These are phyloP conservation scores for Fusarium continuum DNA, from an alignment of 2,329 filamentous ascomycete genomes.

Conservation along the genomic window DNA sequence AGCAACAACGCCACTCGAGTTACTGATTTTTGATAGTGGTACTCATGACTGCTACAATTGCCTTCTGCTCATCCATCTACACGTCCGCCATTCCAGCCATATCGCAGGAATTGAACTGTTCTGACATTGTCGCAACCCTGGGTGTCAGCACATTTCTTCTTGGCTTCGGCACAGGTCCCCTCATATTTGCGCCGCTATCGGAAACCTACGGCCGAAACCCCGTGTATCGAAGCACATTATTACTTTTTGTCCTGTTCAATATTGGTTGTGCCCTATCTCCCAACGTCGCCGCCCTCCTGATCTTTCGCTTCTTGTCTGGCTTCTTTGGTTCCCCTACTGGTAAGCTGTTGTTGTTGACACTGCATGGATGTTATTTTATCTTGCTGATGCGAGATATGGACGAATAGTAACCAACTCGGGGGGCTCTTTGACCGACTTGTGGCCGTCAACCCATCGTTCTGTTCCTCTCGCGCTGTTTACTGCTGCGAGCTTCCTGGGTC, in stretches of 20 bases:
- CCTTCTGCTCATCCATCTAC: slow-evolving; percentile 43
- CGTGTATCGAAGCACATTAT: slow-evolving; percentile 49
- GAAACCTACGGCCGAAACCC: slow-evolving; percentile 68
- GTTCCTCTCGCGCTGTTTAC: slow-evolving; percentile 83
- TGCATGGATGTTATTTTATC: no score
- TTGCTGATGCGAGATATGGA: no score
- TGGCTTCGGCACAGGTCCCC: slow-evolving; percentile 65
- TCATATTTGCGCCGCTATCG: slow-evolving; percentile 70
- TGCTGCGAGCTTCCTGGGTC: slow-evolving; percentile 77
- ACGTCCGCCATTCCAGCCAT: slow-evolving; percentile 55
- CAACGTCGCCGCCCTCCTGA: slow-evolving; percentile 69
- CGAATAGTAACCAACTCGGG: background rate
- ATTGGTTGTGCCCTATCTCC: slow-evolving; percentile 57
- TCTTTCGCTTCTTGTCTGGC: slow-evolving; percentile 69
- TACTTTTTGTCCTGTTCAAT: slow-evolving; percentile 64
- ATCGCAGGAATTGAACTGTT: slow-evolving; percentile 55
- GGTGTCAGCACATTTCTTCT: slow-evolving; percentile 58
- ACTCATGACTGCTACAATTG: no score
- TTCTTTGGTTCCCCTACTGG: slow-evolving; percentile 59
- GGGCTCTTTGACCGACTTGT: slow-evolving; percentile 79
- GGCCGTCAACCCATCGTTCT: slow-evolving; percentile 79
- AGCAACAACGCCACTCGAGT: no score
- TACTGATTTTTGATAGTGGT: no score
- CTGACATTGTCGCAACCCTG: slow-evolving; percentile 54
- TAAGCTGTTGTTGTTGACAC: no score